phyloP scores from a whole-genome alignment of 2,329 filamentous ascomycete genomes.

The Sarocladiaceae sp. region DNA sequence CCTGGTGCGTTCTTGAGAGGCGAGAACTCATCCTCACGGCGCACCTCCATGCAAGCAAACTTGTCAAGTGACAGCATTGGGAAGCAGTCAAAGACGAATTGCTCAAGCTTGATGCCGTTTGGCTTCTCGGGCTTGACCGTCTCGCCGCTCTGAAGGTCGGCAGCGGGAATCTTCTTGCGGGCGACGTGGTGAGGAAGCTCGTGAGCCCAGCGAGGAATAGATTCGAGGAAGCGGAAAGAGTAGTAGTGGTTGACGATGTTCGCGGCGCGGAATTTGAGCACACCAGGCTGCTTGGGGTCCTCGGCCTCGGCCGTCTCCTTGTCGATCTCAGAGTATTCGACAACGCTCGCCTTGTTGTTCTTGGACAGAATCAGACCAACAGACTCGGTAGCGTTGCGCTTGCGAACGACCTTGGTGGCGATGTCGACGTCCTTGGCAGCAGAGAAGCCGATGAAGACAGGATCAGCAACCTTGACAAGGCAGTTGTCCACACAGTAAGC shows the following conservation, averaged over 20 bases:
- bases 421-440: conserved; percentile 87
- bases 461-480: conserved; percentile 97
- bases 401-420: conserved; percentile 98
- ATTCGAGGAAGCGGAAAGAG: conserved; percentile 85
- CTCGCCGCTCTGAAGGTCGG: conserved; percentile 70
- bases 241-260: conserved; percentile 99
- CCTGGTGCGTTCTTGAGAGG: conserved; percentile 87
- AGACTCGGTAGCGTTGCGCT: conserved; percentile 92
- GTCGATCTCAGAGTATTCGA: conserved; percentile 98
- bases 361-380: conserved; percentile 92
- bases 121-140: conserved; percentile 86
- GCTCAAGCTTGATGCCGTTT: conserved; percentile 98
- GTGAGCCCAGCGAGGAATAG: conserved; percentile 79
- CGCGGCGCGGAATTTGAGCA: conserved; percentile 93
- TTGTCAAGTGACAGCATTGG: conserved; percentile 77
- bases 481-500: conserved; percentile 99
- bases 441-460: conserved; percentile 89
- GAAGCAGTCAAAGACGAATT: conserved; percentile 99
- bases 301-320: conserved; percentile 79
- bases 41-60: conserved; percentile 94
- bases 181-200: conserved; percentile 92
- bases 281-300: conserved; percentile 69
- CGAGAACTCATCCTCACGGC: conserved; percentile 95
- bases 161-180: conserved; percentile 93
- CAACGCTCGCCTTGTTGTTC: conserved; percentile 93